Evolutionary conservation across 495 filamentous ascomycete species (phyloP).

Genomic region (Aspergillus panamensis): DNA sequence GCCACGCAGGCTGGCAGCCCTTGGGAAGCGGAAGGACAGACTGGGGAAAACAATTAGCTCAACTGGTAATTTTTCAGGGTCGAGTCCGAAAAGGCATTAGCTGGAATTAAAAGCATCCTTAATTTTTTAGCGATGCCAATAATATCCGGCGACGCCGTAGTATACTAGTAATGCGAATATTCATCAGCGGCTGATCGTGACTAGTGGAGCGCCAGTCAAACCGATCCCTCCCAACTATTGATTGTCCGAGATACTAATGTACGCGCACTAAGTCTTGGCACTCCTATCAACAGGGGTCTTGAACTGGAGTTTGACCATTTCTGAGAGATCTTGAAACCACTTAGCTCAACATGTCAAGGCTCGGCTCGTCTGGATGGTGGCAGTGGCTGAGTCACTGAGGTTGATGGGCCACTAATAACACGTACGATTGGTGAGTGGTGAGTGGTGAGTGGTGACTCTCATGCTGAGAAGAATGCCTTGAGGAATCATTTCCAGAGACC

Average conservation of each 20-base stretch:
- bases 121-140: slow-evolving; percentile 1
- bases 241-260: slow-evolving; percentile 1
- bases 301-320: neutral
- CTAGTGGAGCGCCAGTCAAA: neutral
- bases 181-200: neutral
- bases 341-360: slow-evolving; percentile 13
- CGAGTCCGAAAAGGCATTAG: neutral
- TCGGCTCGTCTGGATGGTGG: slow-evolving; percentile 5
- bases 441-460: too few relatives aligned
- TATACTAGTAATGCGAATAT: neutral
- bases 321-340: slow-evolving; percentile 16
- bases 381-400: neutral
- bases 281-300: neutral
- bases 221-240: neutral
- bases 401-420: neutral
- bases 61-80: neutral
- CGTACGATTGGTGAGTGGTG: neutral
- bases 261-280: slow-evolving; percentile 7
- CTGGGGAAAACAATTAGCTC: neutral
- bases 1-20: slow-evolving; percentile 5
- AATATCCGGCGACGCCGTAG: neutral
- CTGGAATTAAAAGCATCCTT: slow-evolving; percentile 1
- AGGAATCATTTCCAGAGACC: neutral
- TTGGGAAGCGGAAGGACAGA: neutral
- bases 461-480: neutral